Conservation (phyloP, 805 yeast genomes). For the Cyberlindnera galapagoensis region DNA sequence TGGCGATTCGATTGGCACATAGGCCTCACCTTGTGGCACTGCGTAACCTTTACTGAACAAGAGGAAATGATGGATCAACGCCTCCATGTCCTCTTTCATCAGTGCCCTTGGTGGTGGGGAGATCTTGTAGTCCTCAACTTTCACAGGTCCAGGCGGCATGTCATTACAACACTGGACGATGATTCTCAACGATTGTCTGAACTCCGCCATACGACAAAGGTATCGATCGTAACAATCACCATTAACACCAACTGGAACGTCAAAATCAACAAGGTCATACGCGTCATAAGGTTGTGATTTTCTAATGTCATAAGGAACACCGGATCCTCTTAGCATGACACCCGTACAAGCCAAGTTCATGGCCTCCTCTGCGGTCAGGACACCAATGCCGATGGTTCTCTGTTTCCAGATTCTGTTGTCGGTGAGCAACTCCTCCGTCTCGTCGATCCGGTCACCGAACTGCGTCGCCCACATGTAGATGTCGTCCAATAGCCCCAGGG, state of each 20-base stretch:
- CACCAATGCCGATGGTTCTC: constrained; percentile 77
- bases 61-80: constrained; percentile 83
- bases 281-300: constrained; percentile 89
- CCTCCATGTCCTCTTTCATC: constrained; percentile 93
- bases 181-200: constrained; percentile 84
- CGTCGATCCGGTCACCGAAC: constrained; percentile 89
- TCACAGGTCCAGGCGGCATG: constrained; percentile 89
- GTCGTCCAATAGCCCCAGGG: constrained; percentile 81
- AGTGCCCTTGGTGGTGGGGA: constrained; percentile 72
- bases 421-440: constrained; percentile 81
- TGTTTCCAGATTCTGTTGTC: constrained; percentile 91
- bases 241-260: constrained; percentile 76
- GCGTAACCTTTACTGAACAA: constrained; percentile 82
- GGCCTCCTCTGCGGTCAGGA: constrained; percentile 81
- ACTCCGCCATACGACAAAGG: constrained; percentile 83
- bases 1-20: constrained; percentile 89
- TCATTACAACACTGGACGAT: constrained; percentile 86
- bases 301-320: constrained; percentile 81
- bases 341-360: constrained; percentile 75
- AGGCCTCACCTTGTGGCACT: constrained; percentile 88
- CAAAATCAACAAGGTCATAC: constrained; percentile 79
- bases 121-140: constrained; percentile 85
- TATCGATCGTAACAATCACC: constrained; percentile 93
- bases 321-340: constrained; percentile 88
- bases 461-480: constrained; percentile 96